Evolutionary conservation across 768 basidiomycete species (phyloP), one percentile per base, ranked within the genome.

Genomic region (Boletales sp.): DNA sequence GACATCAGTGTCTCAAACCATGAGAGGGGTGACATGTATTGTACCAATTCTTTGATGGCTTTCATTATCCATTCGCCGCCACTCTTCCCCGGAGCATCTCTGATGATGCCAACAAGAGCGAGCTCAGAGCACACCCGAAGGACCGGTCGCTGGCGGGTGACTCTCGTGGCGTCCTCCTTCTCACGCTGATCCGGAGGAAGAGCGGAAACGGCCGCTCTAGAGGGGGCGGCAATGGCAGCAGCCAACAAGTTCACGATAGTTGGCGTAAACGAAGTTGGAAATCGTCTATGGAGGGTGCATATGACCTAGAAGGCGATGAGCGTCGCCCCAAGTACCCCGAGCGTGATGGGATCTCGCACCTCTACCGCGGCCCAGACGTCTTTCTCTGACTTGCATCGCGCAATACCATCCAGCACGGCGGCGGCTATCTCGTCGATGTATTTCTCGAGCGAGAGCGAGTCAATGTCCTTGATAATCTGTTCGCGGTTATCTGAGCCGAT

Each of bases 401-500:
- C 69, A 36, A 94, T 74, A 5, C 97, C 97, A 63, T 99, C 97
- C 3, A 90, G 72, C 1, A 86, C 76, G 8, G 94, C 94, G 11
- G 83, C 82, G 2, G 87, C 90, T 54, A 97, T 86, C 70, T 99
- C 97, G 62, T 97, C 94, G 42, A 94, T 77, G 65, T 99, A 98
- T 70, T 97, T 98, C 72, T 93, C 93, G 49, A 99, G 75, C 2
- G 91, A 85, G 47, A 99, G 77, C 0, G 87, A 78, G 54, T 94
- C 87, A 55, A 97, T 84, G 61, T 99, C 97, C 69, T 94, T 97
- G 57, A 97, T 72, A 52, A 95, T 84, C 60, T 90, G 86, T 59
- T 94, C 91, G 41, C 78, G 80, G 64, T 91, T 86, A 59, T 93
- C 90, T 35, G 77, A 64, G 14, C 86, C 88, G 61, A 98, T 77